Evolutionary conservation across 1,284 basidiomycete genomes (phyloP).

Genomic region (Gomphus sp.): DNA sequence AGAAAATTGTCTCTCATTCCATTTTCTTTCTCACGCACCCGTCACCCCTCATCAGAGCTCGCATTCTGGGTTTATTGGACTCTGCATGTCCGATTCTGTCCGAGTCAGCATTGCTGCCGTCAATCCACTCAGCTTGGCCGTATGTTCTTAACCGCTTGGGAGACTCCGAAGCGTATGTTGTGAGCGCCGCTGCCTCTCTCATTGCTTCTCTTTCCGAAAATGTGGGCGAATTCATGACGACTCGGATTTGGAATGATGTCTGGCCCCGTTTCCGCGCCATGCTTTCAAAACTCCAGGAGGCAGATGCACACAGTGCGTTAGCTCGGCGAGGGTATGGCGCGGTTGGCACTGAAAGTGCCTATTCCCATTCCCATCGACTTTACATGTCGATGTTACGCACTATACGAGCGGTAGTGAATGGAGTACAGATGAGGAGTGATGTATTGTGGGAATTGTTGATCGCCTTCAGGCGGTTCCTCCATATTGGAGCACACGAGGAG

Average conservation of each 20-base stretch:
- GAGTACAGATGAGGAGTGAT: slow-evolving; percentile 52
- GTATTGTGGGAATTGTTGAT: slow-evolving; percentile 72
- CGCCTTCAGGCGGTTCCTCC: slow-evolving; percentile 67
- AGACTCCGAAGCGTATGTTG: slow-evolving; percentile 69
- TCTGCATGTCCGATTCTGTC: slow-evolving; percentile 69
- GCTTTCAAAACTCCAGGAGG: slow-evolving; percentile 46
- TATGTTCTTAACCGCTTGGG: slow-evolving; percentile 74
- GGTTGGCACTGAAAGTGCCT: slow-evolving; percentile 58
- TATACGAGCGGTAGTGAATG: slow-evolving; percentile 53
- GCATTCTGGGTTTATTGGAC: slow-evolving; percentile 66
- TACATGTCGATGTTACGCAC: slow-evolving; percentile 66
- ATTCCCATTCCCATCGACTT: slow-evolving; percentile 69
- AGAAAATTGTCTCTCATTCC: slow-evolving; percentile 76
- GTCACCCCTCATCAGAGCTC: slow-evolving; percentile 74
- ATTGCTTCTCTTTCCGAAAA: slow-evolving; percentile 53
- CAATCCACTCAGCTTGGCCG: slow-evolving; percentile 83
- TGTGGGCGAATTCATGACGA: slow-evolving; percentile 76
- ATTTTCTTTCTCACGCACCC: slow-evolving; percentile 86
- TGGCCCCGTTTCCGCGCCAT: slow-evolving; percentile 75
- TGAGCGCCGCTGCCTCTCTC: slow-evolving; percentile 61
- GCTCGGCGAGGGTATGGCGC: slow-evolving; percentile 40
- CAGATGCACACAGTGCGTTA: slow-evolving; percentile 57
- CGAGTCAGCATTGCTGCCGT: slow-evolving; percentile 67
- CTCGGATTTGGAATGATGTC: slow-evolving; percentile 78
- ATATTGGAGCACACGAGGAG: slow-evolving; percentile 56